Base-by-base conservation (phyloP, 495 filamentous ascomycete genomes). In the Xylona heveae region DNA sequence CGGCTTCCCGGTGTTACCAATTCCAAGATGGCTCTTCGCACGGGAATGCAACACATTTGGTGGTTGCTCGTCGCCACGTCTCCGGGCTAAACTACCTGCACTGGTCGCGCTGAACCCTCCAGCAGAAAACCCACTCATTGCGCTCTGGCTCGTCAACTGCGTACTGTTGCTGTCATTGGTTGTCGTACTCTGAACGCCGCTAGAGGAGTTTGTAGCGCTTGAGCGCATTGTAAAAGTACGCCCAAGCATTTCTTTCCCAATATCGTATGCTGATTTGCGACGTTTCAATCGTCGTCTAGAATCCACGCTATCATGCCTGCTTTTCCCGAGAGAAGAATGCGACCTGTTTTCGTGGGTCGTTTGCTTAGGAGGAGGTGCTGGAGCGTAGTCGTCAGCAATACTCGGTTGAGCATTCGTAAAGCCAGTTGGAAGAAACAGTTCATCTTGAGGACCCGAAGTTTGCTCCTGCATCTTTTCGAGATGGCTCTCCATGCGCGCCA, bases 111-210 rank as follows among this genome's bases (percentile, higher is more conserved):
- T 93, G 48, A 94, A 78, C 1, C 66, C 84, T 10, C 82, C 75
- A 1, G 90, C 90, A 27, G 85, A 94, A 19, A 64, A 57, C 5
- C 83, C 88, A 49, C 82, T 93, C 88, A 95, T 93, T 22, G 95
- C 42, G 46, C 80, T 93, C 36, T 71, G 66, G 44, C 74, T 71
- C 5, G 85, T 94, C 40, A 63, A 64, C 33, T 74, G 68, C 0
- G 82, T 88, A 42, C 66, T 75, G 23, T 13, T 64, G 27, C 74
- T 85, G 38, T 58, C 57, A 43, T 71, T 74, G 5, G 79, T 85
- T n/a, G 64, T 62, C 28, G 62, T 71, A 39, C 77, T 83, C 37
- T 71, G 64, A 18, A 66, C 61, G 9, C 71, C 71, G 30, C 66
- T 72, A 1, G 78, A 81, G n/a, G 54, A 68, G 34, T 55, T 72